phyloP scores from a whole-genome alignment of 2,329 filamentous ascomycete species.

The Penicillium sp. region DNA sequence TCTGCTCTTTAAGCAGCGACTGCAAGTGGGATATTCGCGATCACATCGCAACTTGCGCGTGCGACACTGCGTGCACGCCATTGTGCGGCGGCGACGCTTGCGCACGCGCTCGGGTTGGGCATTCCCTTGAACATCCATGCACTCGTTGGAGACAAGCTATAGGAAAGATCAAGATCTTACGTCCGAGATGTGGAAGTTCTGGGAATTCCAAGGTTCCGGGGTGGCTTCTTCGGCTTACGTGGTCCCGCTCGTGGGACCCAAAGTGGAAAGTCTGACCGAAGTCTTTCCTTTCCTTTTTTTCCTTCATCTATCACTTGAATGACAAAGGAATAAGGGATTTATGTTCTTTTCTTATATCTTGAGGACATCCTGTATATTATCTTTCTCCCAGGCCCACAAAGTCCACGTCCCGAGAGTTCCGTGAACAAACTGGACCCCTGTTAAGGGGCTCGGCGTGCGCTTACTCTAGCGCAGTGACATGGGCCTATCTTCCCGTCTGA shows the following conservation, averaged over 20 bases:
- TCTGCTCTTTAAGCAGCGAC: conserved; percentile 38
- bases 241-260: conserved; percentile 5
- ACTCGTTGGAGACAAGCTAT: neutral
- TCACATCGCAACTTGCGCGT: conserved; percentile 44
- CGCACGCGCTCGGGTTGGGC: conserved; percentile 29
- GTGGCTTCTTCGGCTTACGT: neutral
- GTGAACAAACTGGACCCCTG: neutral
- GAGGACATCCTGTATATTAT: neutral
- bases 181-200: neutral
- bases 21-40: conserved; percentile 40
- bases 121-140: conserved; percentile 9
- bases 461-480: no score
- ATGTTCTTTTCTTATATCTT: neutral
- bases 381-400: neutral
- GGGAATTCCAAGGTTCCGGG: neutral
- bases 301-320: neutral
- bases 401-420: no score
- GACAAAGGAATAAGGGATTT: neutral
- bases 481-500: neutral
- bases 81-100: conserved; percentile 38
- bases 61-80: conserved; percentile 43
- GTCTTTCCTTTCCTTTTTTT: neutral
- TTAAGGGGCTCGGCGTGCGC: neutral
- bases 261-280: conserved; percentile 16
- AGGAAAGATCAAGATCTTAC: neutral